Evolutionary conservation across 2,329 filamentous ascomycete species (phyloP).

Genomic region (Fusarium neocosmosporiellum): DNA sequence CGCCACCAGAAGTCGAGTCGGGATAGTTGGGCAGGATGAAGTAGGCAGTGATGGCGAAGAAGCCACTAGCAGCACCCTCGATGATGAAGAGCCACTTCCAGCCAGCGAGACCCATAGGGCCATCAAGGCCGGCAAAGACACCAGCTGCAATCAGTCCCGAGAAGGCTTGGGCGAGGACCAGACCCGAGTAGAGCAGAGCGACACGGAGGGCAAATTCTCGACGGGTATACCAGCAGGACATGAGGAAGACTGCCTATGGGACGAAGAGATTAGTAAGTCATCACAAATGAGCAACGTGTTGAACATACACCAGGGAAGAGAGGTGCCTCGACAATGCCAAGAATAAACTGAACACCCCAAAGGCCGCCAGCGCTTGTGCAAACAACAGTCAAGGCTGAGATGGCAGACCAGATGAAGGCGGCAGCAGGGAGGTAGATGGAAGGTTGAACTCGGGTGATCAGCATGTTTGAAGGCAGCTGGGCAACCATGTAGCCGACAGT

Average conservation of each 20-base stretch:
- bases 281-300: background rate
- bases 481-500: conserved; percentile 35
- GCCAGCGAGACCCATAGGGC: conserved; percentile 63
- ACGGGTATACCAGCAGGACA: conserved; percentile 72
- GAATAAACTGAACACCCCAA: conserved; percentile 29
- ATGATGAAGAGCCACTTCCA: conserved; percentile 77
- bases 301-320: conserved; percentile 31
- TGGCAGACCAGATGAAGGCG: conserved; percentile 27
- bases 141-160: conserved; percentile 70
- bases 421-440: conserved; percentile 20
- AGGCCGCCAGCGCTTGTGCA: conserved; percentile 26
- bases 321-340: conserved; percentile 29
- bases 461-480: conserved; percentile 31
- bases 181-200: conserved; percentile 67
- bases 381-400: conserved; percentile 24
- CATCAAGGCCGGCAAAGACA: conserved; percentile 58
- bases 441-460: conserved; percentile 29
- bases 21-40: conserved; percentile 40
- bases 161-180: conserved; percentile 73
- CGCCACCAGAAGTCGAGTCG: conserved; percentile 12
- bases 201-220: conserved; percentile 71
- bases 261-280: background rate
- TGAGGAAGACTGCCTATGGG: conserved; percentile 24
- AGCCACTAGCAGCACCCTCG: conserved; percentile 60
- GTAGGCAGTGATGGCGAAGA: conserved; percentile 35